Percentiles rank a stretch among this genome's conserved stretches.
phyloP scores from a whole-genome alignment of 2,329 filamentous ascomycete genomes.

The Akanthomyces dipterigenus region DNA sequence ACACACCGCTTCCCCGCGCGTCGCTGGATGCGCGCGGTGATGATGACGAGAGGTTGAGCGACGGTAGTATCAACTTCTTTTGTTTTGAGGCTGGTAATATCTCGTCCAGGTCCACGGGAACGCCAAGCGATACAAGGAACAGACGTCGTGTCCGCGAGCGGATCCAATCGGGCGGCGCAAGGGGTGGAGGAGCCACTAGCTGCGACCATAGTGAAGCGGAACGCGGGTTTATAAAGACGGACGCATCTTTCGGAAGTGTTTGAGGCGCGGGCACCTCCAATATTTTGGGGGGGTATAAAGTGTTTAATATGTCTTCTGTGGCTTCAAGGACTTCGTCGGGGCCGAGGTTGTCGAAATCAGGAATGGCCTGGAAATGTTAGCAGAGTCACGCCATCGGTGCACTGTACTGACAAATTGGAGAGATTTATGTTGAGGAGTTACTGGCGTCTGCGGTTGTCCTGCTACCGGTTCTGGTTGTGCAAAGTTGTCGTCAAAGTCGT shows the following conservation, averaged over 20 bases:
- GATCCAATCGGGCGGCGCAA: conserved; percentile 97
- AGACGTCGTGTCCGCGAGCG: conserved; percentile 89
- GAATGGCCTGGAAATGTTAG: conserved; percentile 47
- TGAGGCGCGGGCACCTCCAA: conserved; percentile 45
- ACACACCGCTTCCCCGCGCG: conserved; percentile 35
- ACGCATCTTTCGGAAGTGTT: conserved; percentile 45
- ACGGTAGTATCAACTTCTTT: conserved; percentile 92
- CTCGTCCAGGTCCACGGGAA: conserved; percentile 94
- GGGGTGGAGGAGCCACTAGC: conserved; percentile 85
- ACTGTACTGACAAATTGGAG: conserved; percentile 40
- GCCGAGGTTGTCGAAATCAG: conserved; percentile 58
- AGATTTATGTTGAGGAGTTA: conserved; percentile 28
- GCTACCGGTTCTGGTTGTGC: conserved; percentile 36
- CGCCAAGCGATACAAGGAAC: conserved; percentile 91
- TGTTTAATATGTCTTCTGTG: conserved; percentile 59
- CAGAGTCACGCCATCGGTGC: not conserved
- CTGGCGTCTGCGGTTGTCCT: conserved; percentile 21
- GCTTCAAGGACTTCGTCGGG: conserved; percentile 54
- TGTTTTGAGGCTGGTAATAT: conserved; percentile 96
- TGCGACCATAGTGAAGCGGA: conserved; percentile 94
- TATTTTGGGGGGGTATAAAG: conserved; percentile 55
- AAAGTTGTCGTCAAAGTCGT: conserved; percentile 69
- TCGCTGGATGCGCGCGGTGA: conserved; percentile 52
- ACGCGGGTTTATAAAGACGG: conserved; percentile 76
- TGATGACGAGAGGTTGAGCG: conserved; percentile 60